Evolutionary conservation across 2,329 filamentous ascomycete species (phyloP), one percentile per base, ranked within the genome.

Genomic region (Chaetomiaceae sp.): DNA sequence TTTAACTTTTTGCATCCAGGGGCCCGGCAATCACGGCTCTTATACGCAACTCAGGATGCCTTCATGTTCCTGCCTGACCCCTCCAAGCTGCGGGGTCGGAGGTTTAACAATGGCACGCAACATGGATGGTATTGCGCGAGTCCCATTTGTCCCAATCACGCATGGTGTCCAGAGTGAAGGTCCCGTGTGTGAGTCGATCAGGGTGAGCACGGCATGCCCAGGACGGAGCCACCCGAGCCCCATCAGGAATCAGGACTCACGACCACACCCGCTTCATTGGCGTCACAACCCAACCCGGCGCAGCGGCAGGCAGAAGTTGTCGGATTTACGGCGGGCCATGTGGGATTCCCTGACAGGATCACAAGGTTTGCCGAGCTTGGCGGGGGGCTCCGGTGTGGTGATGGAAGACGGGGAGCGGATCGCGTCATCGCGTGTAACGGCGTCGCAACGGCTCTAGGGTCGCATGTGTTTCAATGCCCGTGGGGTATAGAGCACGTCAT

Each of bases 361-460:
- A 33, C 30, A 33, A 5, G 5, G 10, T 7, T 12, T 5, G 30
- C n/a, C n/a, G n/a, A n/a, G 30, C 7, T 5, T 33, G 12, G 30
- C 14, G 30, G 9, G 7, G 8, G 5, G 20, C 20, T 45, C 48
- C 42, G 48, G 43, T 25, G 34, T 19, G 49, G 60, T 64, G 60
- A 57, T 63, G 60, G 43, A 60, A 64, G 60, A 58, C 58, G 54
- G 50, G 53, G 55, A 52, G 50, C 25, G 30, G 51, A 63, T 62
- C 55, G 58, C 60, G 61, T 56, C 55, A 64, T 64, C 58, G 54
- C 50, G 44, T 45, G 37, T 50, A 13, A 21, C 25, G 39, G n/a
- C n/a, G n/a, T n/a, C n/a, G n/a, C n/a, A n/a, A n/a, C n/a, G n/a
- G n/a, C n/a, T n/a, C n/a, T n/a, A n/a, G n/a, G n/a, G n/a, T n/a